phyloP scores from a whole-genome alignment of 441 rosid species.

The Gossypium davidsonii region DNA sequence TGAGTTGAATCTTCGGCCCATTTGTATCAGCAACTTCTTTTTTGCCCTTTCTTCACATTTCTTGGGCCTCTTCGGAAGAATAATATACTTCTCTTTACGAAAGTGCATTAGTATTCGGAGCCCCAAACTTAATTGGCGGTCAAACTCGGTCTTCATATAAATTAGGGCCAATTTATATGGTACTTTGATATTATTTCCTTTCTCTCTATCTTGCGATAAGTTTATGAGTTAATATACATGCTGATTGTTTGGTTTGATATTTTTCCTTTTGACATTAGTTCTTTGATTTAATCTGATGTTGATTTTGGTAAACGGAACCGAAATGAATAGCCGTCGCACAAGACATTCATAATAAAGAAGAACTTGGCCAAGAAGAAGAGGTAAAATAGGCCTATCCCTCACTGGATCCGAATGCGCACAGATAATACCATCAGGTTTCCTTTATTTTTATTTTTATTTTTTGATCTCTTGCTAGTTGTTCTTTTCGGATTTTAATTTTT shows the following conservation, averaged over 20 bases:
- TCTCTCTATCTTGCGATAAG: not conserved
- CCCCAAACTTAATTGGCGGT: not conserved
- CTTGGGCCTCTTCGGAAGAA: not conserved
- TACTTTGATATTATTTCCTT: not conserved
- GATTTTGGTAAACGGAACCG: not conserved
- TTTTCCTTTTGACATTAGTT: not conserved
- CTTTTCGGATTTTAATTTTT: not conserved
- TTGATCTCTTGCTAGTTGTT: not conserved
- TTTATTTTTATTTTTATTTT: no score
- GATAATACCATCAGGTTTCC: conserved; percentile 75
- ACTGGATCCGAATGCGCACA: conserved; percentile 75
- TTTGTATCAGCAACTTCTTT: no score
- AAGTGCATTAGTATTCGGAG: not conserved
- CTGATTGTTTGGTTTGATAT: not conserved
- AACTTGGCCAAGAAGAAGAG: conserved; percentile 88
- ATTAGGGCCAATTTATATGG: not conserved
- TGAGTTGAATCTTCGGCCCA: not conserved
- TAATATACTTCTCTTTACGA: no score
- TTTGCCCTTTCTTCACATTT: not conserved
- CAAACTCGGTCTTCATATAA: not conserved
- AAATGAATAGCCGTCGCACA: conserved; percentile 67
- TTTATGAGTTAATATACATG: not conserved
- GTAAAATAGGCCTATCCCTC: conserved; percentile 88
- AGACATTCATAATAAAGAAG: conserved; percentile 76
- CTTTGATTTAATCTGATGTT: not conserved